Base-by-base conservation (phyloP, 1,284 basidiomycete genomes). In the Melanopsichium pennsylvanicum region DNA sequence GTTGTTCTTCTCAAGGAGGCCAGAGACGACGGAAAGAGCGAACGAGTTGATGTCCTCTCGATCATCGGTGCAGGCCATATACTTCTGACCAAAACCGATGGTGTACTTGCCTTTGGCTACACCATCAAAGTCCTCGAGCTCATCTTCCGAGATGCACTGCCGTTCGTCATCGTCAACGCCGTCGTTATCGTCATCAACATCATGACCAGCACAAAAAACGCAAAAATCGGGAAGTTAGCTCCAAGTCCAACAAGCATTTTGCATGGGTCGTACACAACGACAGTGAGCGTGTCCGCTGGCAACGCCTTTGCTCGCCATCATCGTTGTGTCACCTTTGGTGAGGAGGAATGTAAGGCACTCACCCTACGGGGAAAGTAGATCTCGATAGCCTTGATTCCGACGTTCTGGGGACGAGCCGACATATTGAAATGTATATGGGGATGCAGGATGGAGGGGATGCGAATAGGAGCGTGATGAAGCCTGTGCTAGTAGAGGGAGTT, bases 51-150 rank as follows among this genome's bases (percentile, higher is more conserved):
- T 96, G 84, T 98, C 95, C 84, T 97, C 95, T 64, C 73, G 74
- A 86, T 96, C 93, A 81, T 96, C 93, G 66, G 91, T 92, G 86
- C 90, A 96, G 31, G 93, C 92, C 95, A 98, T 98, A 86, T 88
- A 94, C 84, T 97, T 89, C 83, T 97, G 93, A 58, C 95, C 96
- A 40, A 99, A 89, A 80, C 96, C 96, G 81, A 98, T 97, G 76
- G 96, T 99, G 86, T 99, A 98, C 85, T 98, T 97, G 73, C 96
- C 95, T 82, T 92, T 89, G 67, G 92, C 84, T 35, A 96, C 96
- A 76, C 92, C 92, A 81, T 99, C 95, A 84, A 92, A 98, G 68
- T 88, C 90, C 83, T 99, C 95, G 52, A 81, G 72, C 54, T 76
- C 76, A 49, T 77, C 76, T 63, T 81, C 71, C 18, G 73, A 79